These are phyloP conservation scores for Mayamaea pseudoterrestris DNA, from an alignment of 108 stramenopile species.

Conservation along the genomic window DNA sequence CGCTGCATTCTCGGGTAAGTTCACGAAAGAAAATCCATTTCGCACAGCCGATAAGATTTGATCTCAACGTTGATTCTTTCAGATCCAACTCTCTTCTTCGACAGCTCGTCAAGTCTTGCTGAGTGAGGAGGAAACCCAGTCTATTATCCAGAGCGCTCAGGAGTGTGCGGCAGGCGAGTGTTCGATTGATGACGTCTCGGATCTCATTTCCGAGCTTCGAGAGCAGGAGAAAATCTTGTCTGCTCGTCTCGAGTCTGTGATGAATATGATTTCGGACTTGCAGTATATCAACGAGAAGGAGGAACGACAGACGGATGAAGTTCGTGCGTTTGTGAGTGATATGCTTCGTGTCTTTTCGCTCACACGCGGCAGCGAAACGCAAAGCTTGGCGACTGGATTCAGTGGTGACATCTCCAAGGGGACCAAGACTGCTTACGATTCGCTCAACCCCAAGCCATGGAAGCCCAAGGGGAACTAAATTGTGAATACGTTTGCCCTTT, in stretches of 20 bases:
- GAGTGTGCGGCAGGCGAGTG: conserved; percentile 58
- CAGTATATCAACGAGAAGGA: conserved; percentile 50
- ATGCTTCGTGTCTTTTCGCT: conserved; percentile 56
- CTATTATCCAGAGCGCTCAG: conserved; percentile 38
- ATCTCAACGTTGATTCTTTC: not conserved
- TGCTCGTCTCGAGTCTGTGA: conserved; percentile 31
- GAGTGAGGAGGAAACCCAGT: conserved; percentile 38
- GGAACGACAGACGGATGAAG: conserved; percentile 50
- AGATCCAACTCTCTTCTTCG: conserved; percentile 7
- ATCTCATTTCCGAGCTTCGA: conserved; percentile 35
- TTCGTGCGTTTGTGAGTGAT: conserved; percentile 57
- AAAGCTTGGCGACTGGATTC: conserved; percentile 21
- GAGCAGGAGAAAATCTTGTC: conserved; percentile 39
- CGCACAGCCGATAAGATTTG: not conserved
- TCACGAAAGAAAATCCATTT: not conserved
- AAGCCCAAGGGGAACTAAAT: no score
- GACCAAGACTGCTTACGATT: conserved; percentile 64
- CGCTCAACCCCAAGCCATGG: conserved; percentile 57
- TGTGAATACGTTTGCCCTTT: no score
- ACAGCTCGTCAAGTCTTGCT: conserved; percentile 43
- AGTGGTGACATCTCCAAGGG: conserved; percentile 56
- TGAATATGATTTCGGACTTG: conserved; percentile 46
- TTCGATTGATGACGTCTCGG: conserved; percentile 60
- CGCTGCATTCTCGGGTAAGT: not conserved
- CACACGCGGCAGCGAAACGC: conserved; percentile 8